Conservation (phyloP, 2,329 filamentous ascomycete genomes). For the Sclerotinia subarctica region DNA sequence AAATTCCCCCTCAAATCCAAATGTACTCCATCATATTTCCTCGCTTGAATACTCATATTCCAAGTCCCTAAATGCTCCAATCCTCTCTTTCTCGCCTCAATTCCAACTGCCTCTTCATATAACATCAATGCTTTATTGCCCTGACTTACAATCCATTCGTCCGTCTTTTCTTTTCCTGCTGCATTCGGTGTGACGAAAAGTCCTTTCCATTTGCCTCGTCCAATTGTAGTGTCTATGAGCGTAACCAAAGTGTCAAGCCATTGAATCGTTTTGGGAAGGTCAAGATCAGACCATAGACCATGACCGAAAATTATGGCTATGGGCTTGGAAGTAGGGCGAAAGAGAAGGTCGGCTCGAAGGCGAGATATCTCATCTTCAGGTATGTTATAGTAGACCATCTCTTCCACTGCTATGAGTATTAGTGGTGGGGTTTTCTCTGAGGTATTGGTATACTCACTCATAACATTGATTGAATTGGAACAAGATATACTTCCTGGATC, state of each 20-base stretch:
- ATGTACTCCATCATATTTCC: conserved; percentile 48
- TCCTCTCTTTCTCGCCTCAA: conserved; percentile 36
- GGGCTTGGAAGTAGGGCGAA: conserved; percentile 24
- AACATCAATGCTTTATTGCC: conserved; percentile 48
- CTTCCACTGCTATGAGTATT: conserved; percentile 37
- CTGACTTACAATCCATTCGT: conserved; percentile 46
- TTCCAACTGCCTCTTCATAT: conserved; percentile 42
- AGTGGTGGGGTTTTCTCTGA: not conserved
- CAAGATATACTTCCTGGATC: conserved; percentile 45
- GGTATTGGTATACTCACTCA: conserved; percentile 33
- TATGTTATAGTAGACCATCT: conserved; percentile 46
- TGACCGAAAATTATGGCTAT: conserved; percentile 48
- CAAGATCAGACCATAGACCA: conserved; percentile 48
- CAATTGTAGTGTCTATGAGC: conserved; percentile 30
- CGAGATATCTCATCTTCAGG: conserved; percentile 42
- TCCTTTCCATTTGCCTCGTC: conserved; percentile 26
- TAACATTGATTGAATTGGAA: conserved; percentile 40
- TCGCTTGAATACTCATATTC: conserved; percentile 51
- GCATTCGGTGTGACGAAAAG: conserved; percentile 47
- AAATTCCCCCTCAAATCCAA: conserved; percentile 48
- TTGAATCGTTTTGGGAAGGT: conserved; percentile 42
- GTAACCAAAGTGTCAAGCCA: conserved; percentile 43
- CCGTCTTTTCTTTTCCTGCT: conserved; percentile 45
- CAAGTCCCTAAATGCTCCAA: conserved; percentile 49
- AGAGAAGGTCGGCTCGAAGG: conserved; percentile 40